Percentiles rank a stretch among this genome's conserved stretches.
Conservation (phyloP, 108 stramenopile genomes). For the Parmales sp. region DNA sequence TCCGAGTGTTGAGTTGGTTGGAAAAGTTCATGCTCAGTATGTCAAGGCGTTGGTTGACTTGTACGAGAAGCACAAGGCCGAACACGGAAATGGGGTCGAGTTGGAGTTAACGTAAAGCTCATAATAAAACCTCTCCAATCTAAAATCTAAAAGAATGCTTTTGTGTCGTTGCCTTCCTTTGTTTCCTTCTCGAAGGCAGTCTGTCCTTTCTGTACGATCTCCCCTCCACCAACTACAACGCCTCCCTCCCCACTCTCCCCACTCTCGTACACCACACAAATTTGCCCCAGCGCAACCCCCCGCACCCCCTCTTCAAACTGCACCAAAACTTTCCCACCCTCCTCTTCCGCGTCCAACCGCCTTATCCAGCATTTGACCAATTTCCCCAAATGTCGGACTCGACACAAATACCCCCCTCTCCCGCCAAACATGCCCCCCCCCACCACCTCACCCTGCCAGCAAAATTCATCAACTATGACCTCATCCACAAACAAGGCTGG, state of each 20-base stretch:
- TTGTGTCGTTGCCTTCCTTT: not conserved
- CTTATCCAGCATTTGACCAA: too few relatives aligned
- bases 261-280: too few relatives aligned
- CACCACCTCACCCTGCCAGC: too few relatives aligned
- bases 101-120: not conserved
- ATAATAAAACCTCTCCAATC: not conserved
- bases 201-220: not conserved
- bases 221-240: not conserved
- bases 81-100: not conserved
- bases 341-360: too few relatives aligned
- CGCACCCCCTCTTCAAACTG: too few relatives aligned
- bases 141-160: not conserved
- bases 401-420: too few relatives aligned
- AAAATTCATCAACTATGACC: constrained; percentile 39
- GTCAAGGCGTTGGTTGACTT: not conserved
- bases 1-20: not conserved
- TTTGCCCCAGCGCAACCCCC: too few relatives aligned
- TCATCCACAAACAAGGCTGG: constrained; percentile 61
- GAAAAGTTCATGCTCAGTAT: not conserved
- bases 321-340: too few relatives aligned
- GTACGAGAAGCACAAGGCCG: not conserved
- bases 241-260: too few relatives aligned
- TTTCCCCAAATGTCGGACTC: too few relatives aligned
- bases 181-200: not conserved
- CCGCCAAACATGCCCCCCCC: too few relatives aligned